A percentile compares a stretch with the other conserved stretches of the same genome.
phyloP scores from a whole-genome alignment of 805 yeast genomes.

The Metschnikowia hibisci region DNA sequence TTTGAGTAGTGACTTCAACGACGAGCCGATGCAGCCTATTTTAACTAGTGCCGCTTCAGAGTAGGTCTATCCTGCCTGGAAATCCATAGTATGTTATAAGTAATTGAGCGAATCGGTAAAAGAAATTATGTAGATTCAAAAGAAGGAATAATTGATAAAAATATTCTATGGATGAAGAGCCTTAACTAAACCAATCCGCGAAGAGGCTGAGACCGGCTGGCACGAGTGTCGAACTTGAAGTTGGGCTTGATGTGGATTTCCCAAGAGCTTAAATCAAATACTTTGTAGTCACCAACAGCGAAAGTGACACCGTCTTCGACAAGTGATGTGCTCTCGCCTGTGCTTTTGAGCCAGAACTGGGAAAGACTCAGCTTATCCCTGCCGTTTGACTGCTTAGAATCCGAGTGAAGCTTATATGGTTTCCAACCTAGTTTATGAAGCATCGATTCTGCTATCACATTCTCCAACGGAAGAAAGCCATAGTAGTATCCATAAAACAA shows the following conservation, averaged over 20 bases:
- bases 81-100: neutral
- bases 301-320: conserved; percentile 9
- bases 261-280: conserved; percentile 41
- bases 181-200: conserved; percentile 9
- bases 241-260: conserved; percentile 37
- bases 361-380: neutral
- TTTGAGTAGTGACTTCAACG: conserved; percentile 17
- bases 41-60: conserved; percentile 9
- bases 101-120: neutral
- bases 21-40: conserved; percentile 9
- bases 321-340: conserved; percentile 12
- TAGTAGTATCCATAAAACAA: conserved; percentile 42
- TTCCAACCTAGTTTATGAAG: conserved; percentile 41
- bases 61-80: neutral
- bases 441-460: conserved; percentile 39
- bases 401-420: conserved; percentile 29
- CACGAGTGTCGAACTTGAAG: conserved; percentile 33
- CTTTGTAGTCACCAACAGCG: conserved; percentile 38
- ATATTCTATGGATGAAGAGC: conserved; percentile 2
- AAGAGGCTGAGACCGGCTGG: conserved; percentile 31
- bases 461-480: conserved; percentile 41
- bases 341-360: conserved; percentile 28
- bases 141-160: conserved; percentile 1
- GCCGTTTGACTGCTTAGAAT: conserved; percentile 3
- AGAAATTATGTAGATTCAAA: neutral